Evolutionary conservation across 192 early-diverging fungal genomes (phyloP).

Genomic region (Geosiphon pyriformis): DNA sequence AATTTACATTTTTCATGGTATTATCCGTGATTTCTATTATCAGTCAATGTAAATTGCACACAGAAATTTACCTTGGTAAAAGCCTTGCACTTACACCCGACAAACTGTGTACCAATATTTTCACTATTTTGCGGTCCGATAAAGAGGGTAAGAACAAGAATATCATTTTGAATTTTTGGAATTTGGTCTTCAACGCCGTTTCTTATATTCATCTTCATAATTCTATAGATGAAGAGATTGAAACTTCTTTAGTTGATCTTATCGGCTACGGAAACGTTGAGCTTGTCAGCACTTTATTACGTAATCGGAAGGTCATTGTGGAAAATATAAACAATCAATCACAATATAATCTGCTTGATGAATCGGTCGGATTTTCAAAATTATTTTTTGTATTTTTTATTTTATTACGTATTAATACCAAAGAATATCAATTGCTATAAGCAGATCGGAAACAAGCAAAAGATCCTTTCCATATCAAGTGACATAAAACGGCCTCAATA

Average conservation of each 20-base stretch:
- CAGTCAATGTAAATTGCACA: constrained; percentile 52
- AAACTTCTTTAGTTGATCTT: constrained; percentile 62
- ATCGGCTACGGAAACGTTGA: constrained; percentile 70
- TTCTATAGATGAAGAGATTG: constrained; percentile 52
- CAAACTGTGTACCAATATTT: constrained; percentile 62
- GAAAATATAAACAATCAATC: constrained; percentile 51
- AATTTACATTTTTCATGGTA: neutral
- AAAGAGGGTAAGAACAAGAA: constrained; percentile 36
- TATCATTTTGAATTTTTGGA: constrained; percentile 1
- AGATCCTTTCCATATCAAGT: neutral
- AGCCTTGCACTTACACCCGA: constrained; percentile 40
- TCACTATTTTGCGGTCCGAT: constrained; percentile 60
- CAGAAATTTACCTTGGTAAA: constrained; percentile 33
- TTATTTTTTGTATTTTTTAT: too few species aligned
- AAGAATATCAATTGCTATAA: too few species aligned
- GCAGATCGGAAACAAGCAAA: too few species aligned
- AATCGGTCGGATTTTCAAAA: neutral
- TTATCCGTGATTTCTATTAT: constrained; percentile 6
- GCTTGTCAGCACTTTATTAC: constrained; percentile 56
- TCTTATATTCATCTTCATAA: too few species aligned
- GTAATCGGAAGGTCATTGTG: constrained; percentile 54
- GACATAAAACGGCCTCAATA: constrained; percentile 34
- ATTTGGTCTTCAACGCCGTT: too few species aligned
- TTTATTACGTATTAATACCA: too few species aligned
- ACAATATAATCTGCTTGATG: neutral